Conservation (phyloP, 1,284 basidiomycete genomes). For the Marasmius oreades region DNA sequence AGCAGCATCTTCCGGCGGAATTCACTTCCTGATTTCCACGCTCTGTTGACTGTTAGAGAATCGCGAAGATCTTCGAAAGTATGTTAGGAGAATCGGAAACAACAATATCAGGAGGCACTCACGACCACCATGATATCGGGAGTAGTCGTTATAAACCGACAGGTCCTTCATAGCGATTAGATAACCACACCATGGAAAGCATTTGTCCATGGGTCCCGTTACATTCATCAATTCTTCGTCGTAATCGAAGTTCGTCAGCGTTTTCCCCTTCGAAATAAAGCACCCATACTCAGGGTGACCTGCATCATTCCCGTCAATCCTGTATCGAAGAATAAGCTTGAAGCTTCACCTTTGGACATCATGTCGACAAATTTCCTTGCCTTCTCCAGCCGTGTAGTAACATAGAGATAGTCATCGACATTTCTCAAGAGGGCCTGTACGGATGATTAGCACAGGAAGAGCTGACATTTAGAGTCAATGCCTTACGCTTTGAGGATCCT, state of each 20-base stretch:
- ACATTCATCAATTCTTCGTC: constrained; percentile 52
- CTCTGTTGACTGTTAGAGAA: constrained; percentile 63
- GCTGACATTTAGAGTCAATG: neutral
- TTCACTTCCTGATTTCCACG: constrained; percentile 50
- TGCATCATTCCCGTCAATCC: constrained; percentile 22
- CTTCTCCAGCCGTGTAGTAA: constrained; percentile 66
- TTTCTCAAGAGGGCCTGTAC: constrained; percentile 77
- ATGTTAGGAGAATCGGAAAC: neutral
- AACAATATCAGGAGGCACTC: constrained; percentile 21
- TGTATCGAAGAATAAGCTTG: neutral
- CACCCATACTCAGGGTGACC: constrained; percentile 94
- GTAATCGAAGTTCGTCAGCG: constrained; percentile 81
- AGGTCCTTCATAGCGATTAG: constrained; percentile 73
- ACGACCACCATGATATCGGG: constrained; percentile 61
- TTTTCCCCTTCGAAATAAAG: constrained; percentile 86
- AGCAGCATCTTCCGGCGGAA: constrained; percentile 69
- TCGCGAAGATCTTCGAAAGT: constrained; percentile 47
- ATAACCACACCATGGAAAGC: constrained; percentile 90
- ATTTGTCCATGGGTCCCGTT: constrained; percentile 47
- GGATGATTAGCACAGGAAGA: constrained; percentile 5
- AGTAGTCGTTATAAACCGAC: constrained; percentile 75
- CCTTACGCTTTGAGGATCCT: constrained; percentile 61
- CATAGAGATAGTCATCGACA: constrained; percentile 92
- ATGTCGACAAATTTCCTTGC: constrained; percentile 73
- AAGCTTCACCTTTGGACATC: constrained; percentile 69